Evolutionary conservation across 352 stramenopile species (phyloP).

Genomic region (Thraustochytrium striatum): DNA sequence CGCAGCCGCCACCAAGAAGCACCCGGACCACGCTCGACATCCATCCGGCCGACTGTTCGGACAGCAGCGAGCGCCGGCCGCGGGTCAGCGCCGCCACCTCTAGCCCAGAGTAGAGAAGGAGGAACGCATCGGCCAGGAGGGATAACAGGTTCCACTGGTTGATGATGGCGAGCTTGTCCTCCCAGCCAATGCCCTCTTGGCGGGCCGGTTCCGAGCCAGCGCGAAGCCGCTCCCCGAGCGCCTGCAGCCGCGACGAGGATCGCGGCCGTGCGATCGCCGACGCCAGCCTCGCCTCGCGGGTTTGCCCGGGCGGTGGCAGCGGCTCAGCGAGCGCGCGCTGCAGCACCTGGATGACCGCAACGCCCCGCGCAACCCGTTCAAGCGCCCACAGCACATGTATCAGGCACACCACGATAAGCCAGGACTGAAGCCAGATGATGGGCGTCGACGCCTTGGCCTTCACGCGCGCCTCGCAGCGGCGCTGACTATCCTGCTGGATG

Average conservation of each 20-base stretch:
- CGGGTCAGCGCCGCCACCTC: neutral
- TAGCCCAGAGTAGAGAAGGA: neutral
- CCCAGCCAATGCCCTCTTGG: too few species aligned
- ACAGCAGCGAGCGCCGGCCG: neutral
- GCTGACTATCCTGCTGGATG: conserved; percentile 4
- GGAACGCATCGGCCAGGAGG: neutral
- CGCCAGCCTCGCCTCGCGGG: neutral
- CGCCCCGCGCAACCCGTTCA: neutral
- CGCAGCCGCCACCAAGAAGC: conserved; percentile 24
- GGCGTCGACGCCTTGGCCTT: neutral
- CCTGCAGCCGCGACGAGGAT: neutral
- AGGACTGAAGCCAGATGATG: conserved; percentile 38
- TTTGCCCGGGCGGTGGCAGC: neutral
- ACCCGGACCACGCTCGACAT: neutral
- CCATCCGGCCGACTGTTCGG: neutral
- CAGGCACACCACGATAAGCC: conserved; percentile 7
- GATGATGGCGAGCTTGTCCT: conserved; percentile 47
- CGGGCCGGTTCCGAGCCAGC: too few species aligned
- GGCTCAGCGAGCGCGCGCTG: neutral
- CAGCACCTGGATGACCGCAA: neutral
- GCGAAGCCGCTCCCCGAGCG: too few species aligned
- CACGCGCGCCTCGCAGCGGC: neutral
- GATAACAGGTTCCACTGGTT: conserved; percentile 44
- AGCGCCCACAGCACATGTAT: neutral
- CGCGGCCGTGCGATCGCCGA: neutral